These are phyloP conservation scores for Prunus davidiana DNA, from an alignment of 306 rosid species.

Conservation along the genomic window DNA sequence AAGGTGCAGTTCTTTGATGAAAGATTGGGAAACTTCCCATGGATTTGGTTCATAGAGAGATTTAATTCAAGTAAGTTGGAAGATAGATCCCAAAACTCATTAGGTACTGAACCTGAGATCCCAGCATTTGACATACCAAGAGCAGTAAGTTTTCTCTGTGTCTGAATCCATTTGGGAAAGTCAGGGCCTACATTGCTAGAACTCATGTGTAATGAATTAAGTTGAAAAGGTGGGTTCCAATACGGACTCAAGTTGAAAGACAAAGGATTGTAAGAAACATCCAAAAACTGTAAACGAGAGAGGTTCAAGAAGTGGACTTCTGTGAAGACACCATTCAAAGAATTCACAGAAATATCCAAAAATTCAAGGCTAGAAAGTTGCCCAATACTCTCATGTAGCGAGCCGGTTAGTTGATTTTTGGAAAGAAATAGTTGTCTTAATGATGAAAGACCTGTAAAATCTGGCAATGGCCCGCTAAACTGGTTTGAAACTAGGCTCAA, in stretches of 20 bases:
- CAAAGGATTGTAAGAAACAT: slow-evolving; percentile 7
- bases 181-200: slow-evolving; percentile 29
- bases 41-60: slow-evolving; percentile 25
- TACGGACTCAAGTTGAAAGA: slow-evolving; percentile 26
- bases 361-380: background rate
- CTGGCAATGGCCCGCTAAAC: slow-evolving; percentile 19
- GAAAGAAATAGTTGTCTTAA: background rate
- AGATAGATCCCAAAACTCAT: slow-evolving; percentile 22
- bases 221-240: slow-evolving; percentile 34
- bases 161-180: slow-evolving; percentile 41
- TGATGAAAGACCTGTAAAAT: background rate
- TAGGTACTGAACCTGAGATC: slow-evolving; percentile 22
- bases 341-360: slow-evolving; percentile 8
- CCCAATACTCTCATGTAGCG: slow-evolving; percentile 8
- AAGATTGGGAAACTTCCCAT: slow-evolving; percentile 17
- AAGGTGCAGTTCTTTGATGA: background rate
- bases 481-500: slow-evolving; percentile 22
- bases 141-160: background rate
- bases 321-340: slow-evolving; percentile 1
- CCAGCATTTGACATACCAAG: slow-evolving; percentile 2
- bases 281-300: background rate
- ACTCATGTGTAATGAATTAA: accelerated
- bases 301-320: slow-evolving; percentile 25
- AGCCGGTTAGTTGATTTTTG: slow-evolving; percentile 12
- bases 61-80: background rate